A percentile compares a stretch with the other conserved stretches of the same genome.
Evolutionary conservation across 768 basidiomycete genomes (phyloP).

Genomic region (Heimioporus sp.): DNA sequence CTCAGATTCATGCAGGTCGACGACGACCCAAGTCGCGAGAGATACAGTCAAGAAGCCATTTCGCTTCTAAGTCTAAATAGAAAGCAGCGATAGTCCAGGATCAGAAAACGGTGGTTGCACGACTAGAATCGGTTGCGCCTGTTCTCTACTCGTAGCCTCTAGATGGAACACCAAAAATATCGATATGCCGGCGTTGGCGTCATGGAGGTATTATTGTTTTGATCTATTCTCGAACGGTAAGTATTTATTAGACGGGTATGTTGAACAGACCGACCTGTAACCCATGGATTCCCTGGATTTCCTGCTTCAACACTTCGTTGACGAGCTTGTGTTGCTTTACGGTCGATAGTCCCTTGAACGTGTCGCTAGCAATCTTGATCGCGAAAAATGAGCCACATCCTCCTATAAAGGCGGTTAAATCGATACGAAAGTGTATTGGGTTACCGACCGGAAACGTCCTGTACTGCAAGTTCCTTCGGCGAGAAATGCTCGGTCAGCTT

Average conservation of each 20-base stretch:
- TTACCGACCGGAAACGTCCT: constrained; percentile 88
- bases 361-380: constrained; percentile 80
- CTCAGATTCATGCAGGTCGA: constrained; percentile 40
- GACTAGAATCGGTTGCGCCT: not conserved
- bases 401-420: constrained; percentile 44
- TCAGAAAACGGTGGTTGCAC: too few species aligned
- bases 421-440: not conserved
- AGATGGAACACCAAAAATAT: not conserved
- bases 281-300: constrained; percentile 91
- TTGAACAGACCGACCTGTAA: constrained; percentile 65
- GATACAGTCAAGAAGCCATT: constrained; percentile 65
- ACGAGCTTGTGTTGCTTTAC: constrained; percentile 95
- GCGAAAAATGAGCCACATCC: constrained; percentile 98
- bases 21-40: constrained; percentile 59
- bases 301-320: constrained; percentile 79
- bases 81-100: constrained; percentile 7
- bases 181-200: not conserved
- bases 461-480: constrained; percentile 80
- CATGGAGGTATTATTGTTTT: constrained; percentile 39
- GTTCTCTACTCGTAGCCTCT: constrained; percentile 9
- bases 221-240: constrained; percentile 32
- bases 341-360: constrained; percentile 80
- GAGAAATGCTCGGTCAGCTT: constrained; percentile 75
- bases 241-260: not conserved
- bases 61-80: constrained; percentile 47